A percentile compares a stretch with the other conserved stretches of the same genome.
These are phyloP conservation scores for Globisporangium paddicum DNA, from an alignment of 352 stramenopile genomes.

Conservation along the genomic window DNA sequence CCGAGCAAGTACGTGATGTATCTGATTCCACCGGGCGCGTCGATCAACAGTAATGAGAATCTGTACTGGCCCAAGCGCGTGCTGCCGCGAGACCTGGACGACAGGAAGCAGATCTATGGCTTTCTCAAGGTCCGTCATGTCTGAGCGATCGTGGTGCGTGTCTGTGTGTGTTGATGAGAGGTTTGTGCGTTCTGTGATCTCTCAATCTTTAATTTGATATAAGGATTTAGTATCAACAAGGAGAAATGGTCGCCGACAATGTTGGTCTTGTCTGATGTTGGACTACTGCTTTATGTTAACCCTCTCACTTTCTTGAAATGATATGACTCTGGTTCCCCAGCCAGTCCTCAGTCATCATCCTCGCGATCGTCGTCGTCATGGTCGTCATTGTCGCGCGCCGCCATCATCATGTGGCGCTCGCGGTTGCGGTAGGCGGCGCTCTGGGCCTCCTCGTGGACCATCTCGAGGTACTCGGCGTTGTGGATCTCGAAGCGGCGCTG, in stretches of 20 bases:
- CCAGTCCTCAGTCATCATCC: neutral
- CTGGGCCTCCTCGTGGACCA: conserved; percentile 64
- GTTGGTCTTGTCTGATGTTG: neutral
- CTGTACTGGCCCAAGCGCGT: conserved; percentile 58
- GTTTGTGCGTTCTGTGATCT: neutral
- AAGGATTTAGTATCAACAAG: neutral
- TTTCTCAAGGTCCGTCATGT: conserved; percentile 42
- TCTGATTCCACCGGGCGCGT: conserved; percentile 62
- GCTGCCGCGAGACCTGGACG: conserved; percentile 33
- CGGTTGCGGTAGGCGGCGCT: conserved; percentile 16
- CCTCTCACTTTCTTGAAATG: neutral
- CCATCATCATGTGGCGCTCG: conserved; percentile 12
- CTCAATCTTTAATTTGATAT: neutral
- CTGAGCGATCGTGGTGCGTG: conserved; percentile 6
- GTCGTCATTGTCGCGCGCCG: neutral
- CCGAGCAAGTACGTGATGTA: conserved; percentile 47
- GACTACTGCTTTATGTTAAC: neutral
- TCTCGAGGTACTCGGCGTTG: conserved; percentile 84
- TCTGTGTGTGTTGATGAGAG: neutral
- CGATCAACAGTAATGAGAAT: conserved; percentile 74
- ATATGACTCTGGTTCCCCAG: neutral
- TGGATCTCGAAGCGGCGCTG: conserved; percentile 84
- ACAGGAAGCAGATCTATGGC: conserved; percentile 61
- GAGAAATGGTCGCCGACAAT: neutral
- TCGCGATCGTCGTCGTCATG: neutral